A percentile compares a stretch with the other conserved stretches of the same genome.
Evolutionary conservation across 345 rosid species (phyloP).

Genomic region (Pseudoturritis turrita): DNA sequence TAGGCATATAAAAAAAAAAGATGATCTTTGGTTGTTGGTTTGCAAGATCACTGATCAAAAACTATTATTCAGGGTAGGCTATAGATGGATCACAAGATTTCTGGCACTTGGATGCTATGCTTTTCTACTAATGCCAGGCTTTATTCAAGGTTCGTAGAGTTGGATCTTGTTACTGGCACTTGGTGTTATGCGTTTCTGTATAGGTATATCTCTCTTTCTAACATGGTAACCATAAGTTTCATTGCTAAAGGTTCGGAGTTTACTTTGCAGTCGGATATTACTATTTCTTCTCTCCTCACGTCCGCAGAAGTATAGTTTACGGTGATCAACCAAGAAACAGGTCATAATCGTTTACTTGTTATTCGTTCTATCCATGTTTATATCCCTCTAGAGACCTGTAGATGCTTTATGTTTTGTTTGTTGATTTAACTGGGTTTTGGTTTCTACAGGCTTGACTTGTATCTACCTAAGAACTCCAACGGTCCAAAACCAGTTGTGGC

Average conservation of each 20-base stretch:
- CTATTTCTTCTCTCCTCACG: conserved; percentile 79
- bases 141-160: conserved; percentile 68
- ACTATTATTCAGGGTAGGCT: conserved; percentile 85
- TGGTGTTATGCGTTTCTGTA: no score
- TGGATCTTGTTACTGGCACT: neutral
- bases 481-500: conserved; percentile 91
- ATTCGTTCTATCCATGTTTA: neutral
- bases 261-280: conserved; percentile 80
- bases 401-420: neutral
- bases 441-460: conserved; percentile 78
- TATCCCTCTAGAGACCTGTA: neutral
- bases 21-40: conserved; percentile 1
- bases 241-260: conserved; percentile 27
- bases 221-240: neutral
- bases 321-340: conserved; percentile 97
- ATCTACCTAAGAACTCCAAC: conserved; percentile 64
- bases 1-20: neutral
- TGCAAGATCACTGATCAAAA: conserved; percentile 36
- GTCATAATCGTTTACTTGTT: conserved; percentile 29
- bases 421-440: neutral
- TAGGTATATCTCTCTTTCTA: neutral
- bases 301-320: conserved; percentile 73
- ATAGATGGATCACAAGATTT: conserved; percentile 84
- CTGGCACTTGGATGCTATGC: conserved; percentile 91
- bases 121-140: conserved; percentile 83